Base-by-base conservation (phyloP, 23 red algal genomes). In the Gracilariopsis chorda region DNA sequence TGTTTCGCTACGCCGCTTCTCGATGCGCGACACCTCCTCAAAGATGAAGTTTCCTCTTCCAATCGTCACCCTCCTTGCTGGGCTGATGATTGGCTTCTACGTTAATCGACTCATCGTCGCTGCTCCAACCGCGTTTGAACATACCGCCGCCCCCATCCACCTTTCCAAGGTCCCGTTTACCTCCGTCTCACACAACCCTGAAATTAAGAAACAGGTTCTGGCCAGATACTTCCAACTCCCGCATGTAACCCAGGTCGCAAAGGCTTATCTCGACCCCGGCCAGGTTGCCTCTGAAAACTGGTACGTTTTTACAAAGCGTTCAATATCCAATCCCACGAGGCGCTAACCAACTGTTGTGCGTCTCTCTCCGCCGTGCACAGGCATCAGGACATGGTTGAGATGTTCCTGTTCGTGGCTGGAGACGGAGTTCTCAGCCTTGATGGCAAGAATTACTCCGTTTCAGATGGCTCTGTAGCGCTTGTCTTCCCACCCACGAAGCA, bases 251-350 rank as follows among this genome's bases (percentile, higher is more conserved):
- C 80, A 85, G 59, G 62, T 85, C 2, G 80, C 80, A 70, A 85
- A 85, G 80, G 57, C 80, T 2, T 61, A 44, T 28, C 39, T 85
- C 12, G 21, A 67, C 13, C 80, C 51, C 3, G 80, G 80, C 3
- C 80, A 85, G 43, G 49, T 40, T 1, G 80, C 80, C 8, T 85
- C 80, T 70, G 80, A 85, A 52, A 85, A 85, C 43, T 85, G 80
- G 80, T 85, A 70, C 37, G 78, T 83, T 30, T 55, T 16, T 55
- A 16, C n/a, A 55, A 55, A 55, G 14, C n/a, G 14, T 55, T 55
- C 49, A 16, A 16, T 14, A 14, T 55, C 49, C 16, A 16, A 14
- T 16, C 49, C 16, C 49, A 55, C n/a, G 14, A n/a, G 49, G 14
- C 16, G n/a, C n/a, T n/a, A 55, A 25, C 14, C 14, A 13, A 70